Percentiles rank a stretch among this genome's conserved stretches.
phyloP scores from a whole-genome alignment of 208 protist genomes.

The Trypanosoma conorhini region DNA sequence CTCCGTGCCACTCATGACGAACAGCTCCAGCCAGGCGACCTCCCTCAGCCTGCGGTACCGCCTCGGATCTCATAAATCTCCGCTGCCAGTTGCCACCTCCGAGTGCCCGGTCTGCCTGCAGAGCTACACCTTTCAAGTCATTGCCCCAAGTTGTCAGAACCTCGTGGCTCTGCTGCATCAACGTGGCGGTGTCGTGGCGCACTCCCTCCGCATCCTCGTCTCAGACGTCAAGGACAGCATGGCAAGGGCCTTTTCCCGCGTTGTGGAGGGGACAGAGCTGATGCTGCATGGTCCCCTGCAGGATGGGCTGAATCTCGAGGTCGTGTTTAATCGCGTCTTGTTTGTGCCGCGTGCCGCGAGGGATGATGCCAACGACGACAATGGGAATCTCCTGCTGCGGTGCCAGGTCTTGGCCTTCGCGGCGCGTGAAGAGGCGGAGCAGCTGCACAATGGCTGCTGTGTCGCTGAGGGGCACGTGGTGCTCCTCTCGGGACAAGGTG shows the following conservation, averaged over 20 bases:
- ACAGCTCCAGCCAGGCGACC: not conserved
- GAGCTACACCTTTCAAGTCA: constrained; percentile 12
- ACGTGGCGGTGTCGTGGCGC: not conserved
- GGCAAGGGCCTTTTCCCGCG: constrained; percentile 8
- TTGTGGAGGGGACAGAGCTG: constrained; percentile 13
- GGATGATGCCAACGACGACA: not conserved
- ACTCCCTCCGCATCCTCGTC: constrained; percentile 16
- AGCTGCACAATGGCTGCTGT: constrained; percentile 6
- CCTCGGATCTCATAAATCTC: no score
- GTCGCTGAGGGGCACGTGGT: constrained; percentile 16
- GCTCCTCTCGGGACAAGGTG: not conserved
- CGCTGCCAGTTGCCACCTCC: no score
- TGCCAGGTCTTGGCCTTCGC: constrained; percentile 16
- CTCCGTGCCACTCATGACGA: not conserved
- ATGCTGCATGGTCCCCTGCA: not conserved
- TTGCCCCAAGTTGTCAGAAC: not conserved
- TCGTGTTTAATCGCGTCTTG: constrained; percentile 9
- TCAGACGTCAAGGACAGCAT: not conserved
- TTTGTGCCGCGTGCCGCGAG: constrained; percentile 5
- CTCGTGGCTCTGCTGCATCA: not conserved
- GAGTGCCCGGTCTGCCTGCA: not conserved
- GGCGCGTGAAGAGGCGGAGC: constrained; percentile 1
- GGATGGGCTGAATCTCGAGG: constrained; percentile 1
- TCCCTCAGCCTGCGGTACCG: constrained; percentile 14
- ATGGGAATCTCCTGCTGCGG: not conserved